Evolutionary conservation across 163 green algal species (phyloP).

Genomic region (Picocystis sp.): DNA sequence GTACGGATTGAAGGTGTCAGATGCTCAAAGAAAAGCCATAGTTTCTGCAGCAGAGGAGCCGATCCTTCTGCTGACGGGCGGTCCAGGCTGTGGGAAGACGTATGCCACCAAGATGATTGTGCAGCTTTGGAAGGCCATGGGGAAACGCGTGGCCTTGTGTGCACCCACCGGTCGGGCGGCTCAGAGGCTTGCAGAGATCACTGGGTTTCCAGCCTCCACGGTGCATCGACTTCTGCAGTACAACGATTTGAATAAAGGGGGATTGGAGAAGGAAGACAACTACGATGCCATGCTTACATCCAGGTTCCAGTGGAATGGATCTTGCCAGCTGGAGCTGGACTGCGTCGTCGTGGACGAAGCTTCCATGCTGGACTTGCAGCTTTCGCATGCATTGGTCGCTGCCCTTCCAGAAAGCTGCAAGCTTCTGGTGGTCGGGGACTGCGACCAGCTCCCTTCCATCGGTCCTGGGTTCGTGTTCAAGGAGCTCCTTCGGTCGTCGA

Average conservation of each 20-base stretch:
- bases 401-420: slow-evolving; percentile 30
- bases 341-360: slow-evolving; percentile 62
- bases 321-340: slow-evolving; percentile 2
- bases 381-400: slow-evolving; percentile 48
- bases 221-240: slow-evolving; percentile 59
- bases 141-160: slow-evolving; percentile 30
- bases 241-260: slow-evolving; percentile 1
- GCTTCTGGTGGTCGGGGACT: slow-evolving; percentile 66
- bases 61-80: slow-evolving; percentile 46
- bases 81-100: slow-evolving; percentile 57
- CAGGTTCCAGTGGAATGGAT: slow-evolving; percentile 8
- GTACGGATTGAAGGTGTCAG: too few relatives aligned
- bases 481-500: too few relatives aligned
- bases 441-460: slow-evolving; percentile 68
- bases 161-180: slow-evolving; percentile 52
- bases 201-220: slow-evolving; percentile 27
- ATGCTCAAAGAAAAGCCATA: slow-evolving; percentile 28
- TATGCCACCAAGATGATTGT: slow-evolving; percentile 35
- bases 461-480: slow-evolving; percentile 40
- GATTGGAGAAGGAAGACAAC: slow-evolving; percentile 1
- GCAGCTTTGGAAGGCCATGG: slow-evolving; percentile 31
- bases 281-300: slow-evolving; percentile 1
- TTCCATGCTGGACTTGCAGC: slow-evolving; percentile 58
- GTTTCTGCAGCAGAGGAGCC: slow-evolving; percentile 22
- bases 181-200: slow-evolving; percentile 37